Evolutionary conservation across 306 rosid genomes (phyloP).

Genomic region (Acacia acuminata): DNA sequence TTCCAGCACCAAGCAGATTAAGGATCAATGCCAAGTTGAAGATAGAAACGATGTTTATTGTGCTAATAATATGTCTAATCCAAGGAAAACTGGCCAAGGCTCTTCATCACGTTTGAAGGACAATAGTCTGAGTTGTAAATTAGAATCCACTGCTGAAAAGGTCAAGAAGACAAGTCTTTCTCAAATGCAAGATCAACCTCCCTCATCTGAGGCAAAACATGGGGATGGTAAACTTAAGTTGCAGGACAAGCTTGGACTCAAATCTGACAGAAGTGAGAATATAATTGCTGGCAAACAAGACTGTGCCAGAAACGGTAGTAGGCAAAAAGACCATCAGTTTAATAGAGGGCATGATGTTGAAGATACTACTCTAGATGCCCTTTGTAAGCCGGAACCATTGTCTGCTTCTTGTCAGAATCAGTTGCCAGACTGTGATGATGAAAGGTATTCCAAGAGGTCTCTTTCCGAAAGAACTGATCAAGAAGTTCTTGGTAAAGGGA

Average conservation of each 20-base stretch:
- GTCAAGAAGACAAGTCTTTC: slow-evolving; percentile 46
- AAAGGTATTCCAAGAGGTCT: slow-evolving; percentile 59
- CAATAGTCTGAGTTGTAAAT: slow-evolving; percentile 48
- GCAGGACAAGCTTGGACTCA: slow-evolving; percentile 58
- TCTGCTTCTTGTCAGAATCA: slow-evolving; percentile 54
- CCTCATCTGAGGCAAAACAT: slow-evolving; percentile 45
- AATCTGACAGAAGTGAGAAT: slow-evolving; percentile 55
- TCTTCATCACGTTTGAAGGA: slow-evolving; percentile 57
- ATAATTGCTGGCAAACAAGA: slow-evolving; percentile 52
- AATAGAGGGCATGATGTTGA: slow-evolving; percentile 44
- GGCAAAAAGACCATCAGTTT: slow-evolving; percentile 53
- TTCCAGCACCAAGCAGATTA: slow-evolving; percentile 45
- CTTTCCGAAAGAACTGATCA: slow-evolving; percentile 59
- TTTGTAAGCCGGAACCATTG: slow-evolving; percentile 40
- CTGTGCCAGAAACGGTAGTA: slow-evolving; percentile 47
- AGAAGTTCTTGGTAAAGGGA: slow-evolving; percentile 60
- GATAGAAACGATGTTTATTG: slow-evolving; percentile 47
- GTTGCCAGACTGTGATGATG: slow-evolving; percentile 55
- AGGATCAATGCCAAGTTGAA: slow-evolving; percentile 52
- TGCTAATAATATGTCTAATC: slow-evolving; percentile 43
- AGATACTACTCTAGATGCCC: slow-evolving; percentile 47
- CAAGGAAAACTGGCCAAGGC: slow-evolving; percentile 60
- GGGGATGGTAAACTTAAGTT: slow-evolving; percentile 62
- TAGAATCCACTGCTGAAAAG: slow-evolving; percentile 50
- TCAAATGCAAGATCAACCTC: slow-evolving; percentile 53